Evolutionary conservation across 768 basidiomycete species (phyloP).

Genomic region (Trametes maxima): DNA sequence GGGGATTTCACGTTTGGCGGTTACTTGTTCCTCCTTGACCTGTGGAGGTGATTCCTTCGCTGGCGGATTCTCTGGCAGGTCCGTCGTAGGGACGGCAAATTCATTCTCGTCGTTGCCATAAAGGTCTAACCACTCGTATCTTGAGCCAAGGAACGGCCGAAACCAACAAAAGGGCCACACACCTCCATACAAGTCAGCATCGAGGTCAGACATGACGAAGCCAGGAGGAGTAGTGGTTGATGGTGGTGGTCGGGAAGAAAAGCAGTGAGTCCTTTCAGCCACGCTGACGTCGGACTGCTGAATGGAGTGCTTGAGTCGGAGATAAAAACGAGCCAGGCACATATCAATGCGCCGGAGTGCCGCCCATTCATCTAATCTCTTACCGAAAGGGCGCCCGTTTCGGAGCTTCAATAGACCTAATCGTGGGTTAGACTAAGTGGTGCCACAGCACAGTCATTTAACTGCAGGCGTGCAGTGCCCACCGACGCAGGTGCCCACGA

Average conservation of each 20-base stretch:
- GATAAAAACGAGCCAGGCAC: background rate
- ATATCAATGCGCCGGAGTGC: background rate
- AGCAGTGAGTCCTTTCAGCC: slow-evolving; percentile 1
- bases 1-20: background rate
- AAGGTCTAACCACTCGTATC: slow-evolving; percentile 50
- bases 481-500: background rate
- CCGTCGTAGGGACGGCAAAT: slow-evolving; percentile 50
- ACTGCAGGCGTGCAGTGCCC: background rate
- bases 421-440: background rate
- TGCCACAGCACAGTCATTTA: slow-evolving; percentile 11
- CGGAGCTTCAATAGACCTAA: slow-evolving; percentile 6
- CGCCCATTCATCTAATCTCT: background rate
- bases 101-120: slow-evolving; percentile 67
- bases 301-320: slow-evolving; percentile 4
- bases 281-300: slow-evolving; percentile 10
- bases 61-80: slow-evolving; percentile 36
- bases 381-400: background rate
- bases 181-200: slow-evolving; percentile 92
- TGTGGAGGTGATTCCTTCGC: slow-evolving; percentile 25
- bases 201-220: slow-evolving; percentile 72
- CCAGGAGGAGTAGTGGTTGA: slow-evolving; percentile 54
- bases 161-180: slow-evolving; percentile 29
- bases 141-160: background rate
- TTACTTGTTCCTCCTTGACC: background rate
- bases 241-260: slow-evolving; percentile 26